Evolutionary conservation across 176 grass and related monocot genomes (phyloP).

Genomic region (Stipa capillata): DNA sequence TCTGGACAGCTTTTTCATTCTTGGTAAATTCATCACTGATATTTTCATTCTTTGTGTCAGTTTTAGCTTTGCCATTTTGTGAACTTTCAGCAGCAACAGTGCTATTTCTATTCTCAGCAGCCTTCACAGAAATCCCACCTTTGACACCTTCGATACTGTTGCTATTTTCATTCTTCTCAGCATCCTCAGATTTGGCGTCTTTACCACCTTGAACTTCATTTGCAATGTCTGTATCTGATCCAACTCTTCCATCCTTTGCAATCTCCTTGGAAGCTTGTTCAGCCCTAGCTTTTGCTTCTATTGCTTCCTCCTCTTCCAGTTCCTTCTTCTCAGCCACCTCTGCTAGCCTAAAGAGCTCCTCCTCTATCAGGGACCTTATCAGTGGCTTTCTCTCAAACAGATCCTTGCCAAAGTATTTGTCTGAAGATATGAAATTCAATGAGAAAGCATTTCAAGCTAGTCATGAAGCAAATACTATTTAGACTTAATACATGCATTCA

Average conservation of each 20-base stretch:
- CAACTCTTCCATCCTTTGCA: conserved; percentile 1
- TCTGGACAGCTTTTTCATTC: not conserved
- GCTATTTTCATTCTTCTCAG: not conserved
- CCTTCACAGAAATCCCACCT: not conserved
- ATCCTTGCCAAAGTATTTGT: conserved; percentile 52
- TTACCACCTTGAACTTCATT: not conserved
- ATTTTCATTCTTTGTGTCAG: not conserved
- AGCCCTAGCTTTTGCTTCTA: conserved; percentile 30
- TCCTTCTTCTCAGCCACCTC: conserved; percentile 49
- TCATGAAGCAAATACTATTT: not conserved
- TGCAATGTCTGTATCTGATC: not conserved
- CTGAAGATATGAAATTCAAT: conserved; percentile 27
- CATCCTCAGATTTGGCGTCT: not conserved
- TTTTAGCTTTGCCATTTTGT: not conserved
- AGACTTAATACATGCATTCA: conserved; percentile 7
- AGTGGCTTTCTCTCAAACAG: conserved; percentile 50
- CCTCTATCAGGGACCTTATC: conserved; percentile 47
- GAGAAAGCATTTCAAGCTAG: conserved; percentile 1
- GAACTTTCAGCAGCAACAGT: not conserved
- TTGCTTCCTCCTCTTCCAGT: conserved; percentile 32
- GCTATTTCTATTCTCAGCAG: not conserved
- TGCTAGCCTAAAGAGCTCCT: conserved; percentile 45
- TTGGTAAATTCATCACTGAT: not conserved
- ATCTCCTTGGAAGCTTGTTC: conserved; percentile 7
- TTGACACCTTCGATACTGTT: not conserved